Conservation (phyloP, 805 yeast species). For the Saccharomycopsis amapae region DNA sequence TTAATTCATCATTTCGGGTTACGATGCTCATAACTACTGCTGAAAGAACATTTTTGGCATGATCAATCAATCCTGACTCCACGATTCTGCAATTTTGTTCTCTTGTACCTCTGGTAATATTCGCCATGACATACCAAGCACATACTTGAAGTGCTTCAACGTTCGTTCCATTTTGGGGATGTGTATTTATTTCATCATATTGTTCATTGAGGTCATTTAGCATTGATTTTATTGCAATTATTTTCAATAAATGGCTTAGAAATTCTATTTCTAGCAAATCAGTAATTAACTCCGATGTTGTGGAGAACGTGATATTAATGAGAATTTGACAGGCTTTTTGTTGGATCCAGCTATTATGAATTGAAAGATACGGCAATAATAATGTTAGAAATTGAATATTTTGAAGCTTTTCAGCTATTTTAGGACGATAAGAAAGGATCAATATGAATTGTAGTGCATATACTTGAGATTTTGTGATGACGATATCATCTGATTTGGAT, state of each 20-base stretch:
- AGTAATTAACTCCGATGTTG: constrained; percentile 1
- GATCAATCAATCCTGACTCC: constrained; percentile 4
- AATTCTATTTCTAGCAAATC: constrained; percentile 9
- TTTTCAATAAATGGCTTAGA: constrained; percentile 2
- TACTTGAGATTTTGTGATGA: constrained; percentile 13
- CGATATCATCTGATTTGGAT: too few relatives aligned
- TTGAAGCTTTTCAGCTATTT: constrained; percentile 10
- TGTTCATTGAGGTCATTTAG: too few relatives aligned
- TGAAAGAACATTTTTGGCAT: too few relatives aligned
- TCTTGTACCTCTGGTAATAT: constrained; percentile 15
- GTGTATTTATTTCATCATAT: too few relatives aligned
- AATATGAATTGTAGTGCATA: constrained; percentile 13
- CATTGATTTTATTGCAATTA: constrained; percentile 1
- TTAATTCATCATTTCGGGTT: too few relatives aligned
- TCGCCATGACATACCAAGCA: constrained; percentile 16
- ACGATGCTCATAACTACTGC: too few relatives aligned
- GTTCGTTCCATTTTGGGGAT: constrained; percentile 11
- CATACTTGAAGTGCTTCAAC: constrained; percentile 13
- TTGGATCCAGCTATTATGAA: constrained; percentile 10
- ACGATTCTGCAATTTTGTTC: constrained; percentile 14
- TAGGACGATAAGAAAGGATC: constrained; percentile 9
- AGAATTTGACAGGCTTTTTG: constrained; percentile 17
- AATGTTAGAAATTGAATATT: constrained; percentile 7
- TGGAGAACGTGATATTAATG: constrained; percentile 15
- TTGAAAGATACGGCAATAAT: constrained; percentile 12